These are phyloP conservation scores for Entophlyctis helioformis DNA, from an alignment of 192 early-diverging fungal species.

Conservation along the genomic window DNA sequence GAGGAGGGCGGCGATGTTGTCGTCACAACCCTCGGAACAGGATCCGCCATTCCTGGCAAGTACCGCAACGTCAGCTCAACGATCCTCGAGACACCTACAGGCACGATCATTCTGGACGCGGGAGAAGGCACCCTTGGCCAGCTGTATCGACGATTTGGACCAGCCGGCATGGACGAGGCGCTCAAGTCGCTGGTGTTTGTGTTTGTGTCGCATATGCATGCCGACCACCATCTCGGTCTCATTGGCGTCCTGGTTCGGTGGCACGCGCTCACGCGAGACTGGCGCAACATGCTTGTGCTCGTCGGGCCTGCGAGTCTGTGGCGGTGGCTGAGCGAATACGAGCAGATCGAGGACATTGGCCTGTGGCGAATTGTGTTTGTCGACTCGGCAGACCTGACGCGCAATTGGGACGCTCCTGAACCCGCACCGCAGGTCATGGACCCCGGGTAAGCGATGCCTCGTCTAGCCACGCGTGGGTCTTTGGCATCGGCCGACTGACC, in stretches of 20 bases:
- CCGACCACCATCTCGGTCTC: slow-evolving; percentile 91
- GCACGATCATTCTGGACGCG: slow-evolving; percentile 69
- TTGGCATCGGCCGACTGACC: no score
- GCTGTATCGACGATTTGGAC: slow-evolving; percentile 63
- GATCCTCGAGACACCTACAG: slow-evolving; percentile 53
- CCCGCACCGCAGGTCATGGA: no score
- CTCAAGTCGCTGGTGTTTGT: slow-evolving; percentile 52
- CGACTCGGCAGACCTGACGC: no score
- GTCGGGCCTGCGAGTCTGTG: slow-evolving; percentile 46
- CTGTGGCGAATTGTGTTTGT: no score
- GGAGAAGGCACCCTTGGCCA: slow-evolving; percentile 85
- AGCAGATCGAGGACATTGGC: slow-evolving; percentile 56
- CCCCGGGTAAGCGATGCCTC: no score
- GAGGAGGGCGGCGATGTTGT: slow-evolving; percentile 9
- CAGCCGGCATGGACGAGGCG: slow-evolving; percentile 4
- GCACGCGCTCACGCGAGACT: neutral
- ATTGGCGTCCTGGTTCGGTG: slow-evolving; percentile 45
- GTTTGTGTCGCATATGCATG: slow-evolving; percentile 94
- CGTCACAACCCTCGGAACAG: slow-evolving; percentile 79
- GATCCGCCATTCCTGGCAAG: slow-evolving; percentile 74
- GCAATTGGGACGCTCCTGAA: no score
- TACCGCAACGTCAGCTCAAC: slow-evolving; percentile 89
- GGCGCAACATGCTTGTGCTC: slow-evolving; percentile 20
- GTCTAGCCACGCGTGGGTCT: no score
- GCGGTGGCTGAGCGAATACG: slow-evolving; percentile 54